Percentiles rank a stretch among this genome's conserved stretches.
Evolutionary conservation across 179 eudicot genomes (phyloP).

Genomic region (Drosera spatulata): DNA sequence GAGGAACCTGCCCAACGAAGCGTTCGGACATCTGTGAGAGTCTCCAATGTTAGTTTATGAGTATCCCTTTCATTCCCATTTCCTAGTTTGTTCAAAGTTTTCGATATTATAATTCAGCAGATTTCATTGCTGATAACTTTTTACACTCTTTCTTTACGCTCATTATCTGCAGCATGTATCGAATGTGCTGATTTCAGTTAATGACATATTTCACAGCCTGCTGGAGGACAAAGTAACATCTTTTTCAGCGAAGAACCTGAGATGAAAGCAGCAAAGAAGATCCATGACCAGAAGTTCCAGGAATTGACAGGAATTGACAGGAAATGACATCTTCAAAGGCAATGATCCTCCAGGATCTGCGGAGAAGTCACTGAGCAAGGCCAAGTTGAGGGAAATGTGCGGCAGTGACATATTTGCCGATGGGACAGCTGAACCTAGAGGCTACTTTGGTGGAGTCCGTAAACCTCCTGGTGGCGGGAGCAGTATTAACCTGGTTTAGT

Average conservation of each 20-base stretch:
- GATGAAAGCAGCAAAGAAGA: constrained; percentile 50
- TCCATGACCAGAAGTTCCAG: constrained; percentile 70
- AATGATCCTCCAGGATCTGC: constrained; percentile 52
- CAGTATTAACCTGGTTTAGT: constrained; percentile 79
- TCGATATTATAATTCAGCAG: too few relatives aligned
- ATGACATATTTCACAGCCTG: constrained; percentile 38
- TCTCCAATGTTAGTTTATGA: constrained; percentile 58
- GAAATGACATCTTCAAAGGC: constrained; percentile 79
- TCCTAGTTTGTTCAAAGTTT: too few relatives aligned
- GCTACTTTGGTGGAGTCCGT: constrained; percentile 89
- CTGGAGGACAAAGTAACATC: constrained; percentile 81
- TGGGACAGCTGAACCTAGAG: constrained; percentile 68
- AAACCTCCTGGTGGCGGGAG: constrained; percentile 98
- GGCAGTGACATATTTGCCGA: constrained; percentile 90
- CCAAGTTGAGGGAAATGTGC: constrained; percentile 88
- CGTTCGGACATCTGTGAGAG: constrained; percentile 77
- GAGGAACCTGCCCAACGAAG: constrained; percentile 69
- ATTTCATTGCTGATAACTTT: too few relatives aligned
- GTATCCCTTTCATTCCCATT: too few relatives aligned
- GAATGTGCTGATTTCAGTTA: too few relatives aligned
- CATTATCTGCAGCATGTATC: too few relatives aligned
- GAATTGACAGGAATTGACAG: constrained; percentile 82
- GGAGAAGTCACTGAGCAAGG: constrained; percentile 77
- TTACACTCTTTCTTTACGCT: too few relatives aligned
- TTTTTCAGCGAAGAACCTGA: constrained; percentile 62